Conservation (phyloP, 1,139 yeast genomes). For the Martiniozyma asiatica region DNA sequence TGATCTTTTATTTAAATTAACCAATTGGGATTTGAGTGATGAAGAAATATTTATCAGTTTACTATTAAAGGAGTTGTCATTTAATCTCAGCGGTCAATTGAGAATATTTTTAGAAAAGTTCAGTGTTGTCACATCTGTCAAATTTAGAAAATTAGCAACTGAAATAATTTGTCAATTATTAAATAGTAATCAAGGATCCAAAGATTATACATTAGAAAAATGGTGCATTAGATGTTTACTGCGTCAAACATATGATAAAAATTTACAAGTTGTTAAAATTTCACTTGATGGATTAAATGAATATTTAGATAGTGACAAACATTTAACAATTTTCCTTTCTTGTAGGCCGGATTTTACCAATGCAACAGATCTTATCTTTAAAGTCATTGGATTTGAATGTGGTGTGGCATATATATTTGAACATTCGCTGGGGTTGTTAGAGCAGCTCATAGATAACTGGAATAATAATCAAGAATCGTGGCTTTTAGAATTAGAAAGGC, state of each 20-base stretch:
- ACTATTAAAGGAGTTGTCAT: conserved; percentile 52
- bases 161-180: conserved; percentile 4
- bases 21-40: conserved; percentile 29
- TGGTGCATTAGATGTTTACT: conserved; percentile 34
- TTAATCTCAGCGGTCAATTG: conserved; percentile 52
- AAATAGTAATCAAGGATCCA: not conserved
- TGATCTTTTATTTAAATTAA: conserved; percentile 33
- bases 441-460: too few relatives aligned
- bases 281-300: conserved; percentile 43
- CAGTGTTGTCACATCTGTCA: conserved; percentile 2
- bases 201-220: conserved; percentile 4
- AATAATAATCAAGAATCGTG: too few relatives aligned
- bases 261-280: conserved; percentile 41
- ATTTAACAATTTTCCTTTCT: conserved; percentile 29
- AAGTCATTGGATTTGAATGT: conserved; percentile 13
- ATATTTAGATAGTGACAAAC: conserved; percentile 28
- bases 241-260: conserved; percentile 60
- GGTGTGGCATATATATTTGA: conserved; percentile 4
- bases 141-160: conserved; percentile 1
- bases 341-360: too few relatives aligned
- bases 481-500: too few relatives aligned
- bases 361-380: too few relatives aligned
- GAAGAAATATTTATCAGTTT: conserved; percentile 51
- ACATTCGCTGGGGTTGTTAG: too few relatives aligned
- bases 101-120: conserved; percentile 37